Base-by-base conservation (phyloP, 441 rosid species). In the Isatis lusitanica region DNA sequence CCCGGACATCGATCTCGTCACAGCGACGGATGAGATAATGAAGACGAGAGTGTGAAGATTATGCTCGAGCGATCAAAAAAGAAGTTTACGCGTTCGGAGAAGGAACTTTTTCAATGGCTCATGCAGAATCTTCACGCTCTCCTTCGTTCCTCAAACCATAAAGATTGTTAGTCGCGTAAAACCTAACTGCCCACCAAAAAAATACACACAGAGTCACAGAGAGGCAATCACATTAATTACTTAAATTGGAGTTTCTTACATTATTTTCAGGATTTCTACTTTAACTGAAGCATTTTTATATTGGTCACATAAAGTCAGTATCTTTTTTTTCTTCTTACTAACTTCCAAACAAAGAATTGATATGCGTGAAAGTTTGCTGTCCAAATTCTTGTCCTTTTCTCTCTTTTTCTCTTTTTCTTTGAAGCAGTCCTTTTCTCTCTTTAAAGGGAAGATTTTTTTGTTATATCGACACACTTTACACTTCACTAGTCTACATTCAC, bases 261-360 rank as follows among this genome's bases (percentile, higher is more conserved):
- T 15, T 39, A 8, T 26, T 59, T 35, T 11, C 10, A 35, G 28
- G 36, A 10, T 5, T 55, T 44, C 4, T 39, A 31, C 30, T 68
- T 56, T 43, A 30, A 24, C 9, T 30, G 21, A n/a, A 4, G 8
- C 13, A 30, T 0, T 35, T 58, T 28, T 12, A 48, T 7, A 40
- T 5, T 26, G 50, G 36, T 2, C 33, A 51, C 51, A 44, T 13
- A 43, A 35, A 42, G 21, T 74, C 1, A 63, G 63, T 0, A 74
- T 67, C 21, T 60, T 60, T 44, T 18, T 6, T 17, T 17, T 17
- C 26, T 24, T 10, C 15, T 63, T 24, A 58, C 63, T 60, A 74
- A 67, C 31, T 51, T 50, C 68, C 56, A 67, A 9, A 21, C 15
- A 48, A 15, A 58, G 52, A 48, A n/a, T 66, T 66, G 78, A 74